Percentiles rank a stretch among this genome's conserved stretches.
phyloP scores from a whole-genome alignment of 352 stramenopile species.

The Phytophthora nicotianae region DNA sequence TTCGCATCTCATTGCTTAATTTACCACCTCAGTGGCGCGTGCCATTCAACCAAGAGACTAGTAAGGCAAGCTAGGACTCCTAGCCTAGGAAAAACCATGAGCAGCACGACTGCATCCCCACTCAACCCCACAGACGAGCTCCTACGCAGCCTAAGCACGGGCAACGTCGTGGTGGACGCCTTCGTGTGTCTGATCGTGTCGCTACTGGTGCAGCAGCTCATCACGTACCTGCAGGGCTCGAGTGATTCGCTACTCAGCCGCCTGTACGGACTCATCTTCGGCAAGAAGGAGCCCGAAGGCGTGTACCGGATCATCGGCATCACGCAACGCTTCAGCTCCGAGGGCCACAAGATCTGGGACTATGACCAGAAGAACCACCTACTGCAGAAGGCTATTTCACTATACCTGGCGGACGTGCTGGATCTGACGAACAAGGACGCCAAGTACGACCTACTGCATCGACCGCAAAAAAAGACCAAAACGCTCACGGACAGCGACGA shows the following conservation, averaged over 20 bases:
- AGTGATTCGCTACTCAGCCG: slow-evolving; percentile 24
- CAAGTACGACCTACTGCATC: slow-evolving; percentile 47
- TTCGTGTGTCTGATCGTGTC: slow-evolving; percentile 53
- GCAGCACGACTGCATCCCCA: slow-evolving; percentile 7
- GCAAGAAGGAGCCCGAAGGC: slow-evolving; percentile 17
- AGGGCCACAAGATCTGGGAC: slow-evolving; percentile 41
- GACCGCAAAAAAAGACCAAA: slow-evolving; percentile 18
- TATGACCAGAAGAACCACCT: slow-evolving; percentile 43
- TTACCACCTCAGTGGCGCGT: slow-evolving; percentile 1
- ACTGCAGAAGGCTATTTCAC: slow-evolving; percentile 54
- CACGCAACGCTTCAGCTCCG: slow-evolving; percentile 40
- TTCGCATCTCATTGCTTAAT: slow-evolving; percentile 3
- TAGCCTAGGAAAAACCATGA: slow-evolving; percentile 12
- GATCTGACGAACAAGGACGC: slow-evolving; percentile 42
- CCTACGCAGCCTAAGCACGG: slow-evolving; percentile 44
- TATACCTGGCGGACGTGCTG: slow-evolving; percentile 45
- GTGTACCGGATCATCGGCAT: slow-evolving; percentile 40
- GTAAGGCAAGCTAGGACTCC: not conserved
- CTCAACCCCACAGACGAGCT: slow-evolving; percentile 27
- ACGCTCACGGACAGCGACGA: slow-evolving; percentile 16
- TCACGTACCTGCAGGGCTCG: slow-evolving; percentile 30
- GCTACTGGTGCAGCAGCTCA: slow-evolving; percentile 34
- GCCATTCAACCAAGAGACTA: not conserved
- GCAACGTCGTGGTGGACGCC: slow-evolving; percentile 46
- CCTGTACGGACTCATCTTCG: slow-evolving; percentile 6